phyloP scores from a whole-genome alignment of 2,329 filamentous ascomycete species.

The Trichoderma afroharzianum region DNA sequence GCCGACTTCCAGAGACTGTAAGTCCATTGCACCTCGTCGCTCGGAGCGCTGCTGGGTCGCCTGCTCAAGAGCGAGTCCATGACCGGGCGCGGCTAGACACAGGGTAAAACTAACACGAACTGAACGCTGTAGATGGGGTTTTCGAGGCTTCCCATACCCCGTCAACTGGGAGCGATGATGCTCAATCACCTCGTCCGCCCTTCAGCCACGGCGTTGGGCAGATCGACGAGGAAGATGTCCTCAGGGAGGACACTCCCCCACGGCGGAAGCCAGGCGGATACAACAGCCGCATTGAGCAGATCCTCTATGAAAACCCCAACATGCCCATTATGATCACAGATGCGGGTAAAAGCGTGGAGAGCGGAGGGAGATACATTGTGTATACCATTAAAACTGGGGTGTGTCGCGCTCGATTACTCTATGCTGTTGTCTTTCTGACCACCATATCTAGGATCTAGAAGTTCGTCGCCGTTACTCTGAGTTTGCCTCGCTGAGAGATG shows the following conservation, averaged over 20 bases:
- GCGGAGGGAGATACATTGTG: slow-evolving; percentile 88
- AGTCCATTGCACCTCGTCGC: slow-evolving; percentile 33
- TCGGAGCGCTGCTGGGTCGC: background rate
- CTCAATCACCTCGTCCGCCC: slow-evolving; percentile 37
- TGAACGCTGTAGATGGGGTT: slow-evolving; percentile 28
- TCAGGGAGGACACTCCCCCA: slow-evolving; percentile 45
- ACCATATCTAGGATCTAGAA: slow-evolving; percentile 72
- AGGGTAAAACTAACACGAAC: background rate
- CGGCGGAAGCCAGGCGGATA: slow-evolving; percentile 79
- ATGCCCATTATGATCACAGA: slow-evolving; percentile 88
- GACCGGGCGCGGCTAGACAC: background rate
- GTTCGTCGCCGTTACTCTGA: slow-evolving; percentile 95
- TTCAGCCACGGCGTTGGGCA: slow-evolving; percentile 29
- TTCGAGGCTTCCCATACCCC: slow-evolving; percentile 70
- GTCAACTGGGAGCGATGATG: slow-evolving; percentile 65
- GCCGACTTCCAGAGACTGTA: slow-evolving; percentile 55
- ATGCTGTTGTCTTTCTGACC: background rate
- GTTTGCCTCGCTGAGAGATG: slow-evolving; percentile 85
- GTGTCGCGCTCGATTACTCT: slow-evolving; percentile 33
- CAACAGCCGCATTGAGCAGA: slow-evolving; percentile 93
- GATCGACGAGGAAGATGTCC: slow-evolving; percentile 47
- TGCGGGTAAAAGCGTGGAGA: slow-evolving; percentile 91
- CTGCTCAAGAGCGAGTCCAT: background rate
- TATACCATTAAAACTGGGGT: slow-evolving; percentile 96
- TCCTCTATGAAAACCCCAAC: slow-evolving; percentile 90